phyloP scores from a whole-genome alignment of 306 rosid genomes.

The Dalbergia oliveri region DNA sequence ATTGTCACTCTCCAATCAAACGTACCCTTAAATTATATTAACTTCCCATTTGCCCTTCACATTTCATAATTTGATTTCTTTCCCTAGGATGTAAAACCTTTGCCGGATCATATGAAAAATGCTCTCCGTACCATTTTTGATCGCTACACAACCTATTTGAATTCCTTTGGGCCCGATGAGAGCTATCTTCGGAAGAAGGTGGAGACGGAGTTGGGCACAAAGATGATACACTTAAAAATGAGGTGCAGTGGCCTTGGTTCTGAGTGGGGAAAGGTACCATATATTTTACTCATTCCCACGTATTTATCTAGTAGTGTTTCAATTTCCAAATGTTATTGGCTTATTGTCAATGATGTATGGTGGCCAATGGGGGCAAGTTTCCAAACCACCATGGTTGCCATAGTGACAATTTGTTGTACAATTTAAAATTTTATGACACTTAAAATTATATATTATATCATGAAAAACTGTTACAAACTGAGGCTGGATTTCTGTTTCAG shows the following conservation, averaged over 20 bases:
- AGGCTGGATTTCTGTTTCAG: constrained; percentile 56
- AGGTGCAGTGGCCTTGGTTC: constrained; percentile 84
- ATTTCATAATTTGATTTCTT: constrained; percentile 42
- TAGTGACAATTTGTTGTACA: neutral
- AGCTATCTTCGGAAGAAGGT: constrained; percentile 88
- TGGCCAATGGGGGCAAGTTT: constrained; percentile 3
- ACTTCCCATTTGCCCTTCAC: constrained; percentile 1
- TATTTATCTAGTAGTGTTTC: constrained; percentile 24
- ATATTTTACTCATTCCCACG: constrained; percentile 22
- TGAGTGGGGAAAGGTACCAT: constrained; percentile 93
- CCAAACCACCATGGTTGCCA: constrained; percentile 22
- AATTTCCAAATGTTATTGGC: constrained; percentile 20
- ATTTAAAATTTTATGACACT: neutral
- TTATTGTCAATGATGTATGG: constrained; percentile 23
- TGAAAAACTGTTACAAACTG: neutral
- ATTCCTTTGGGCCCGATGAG: constrained; percentile 87
- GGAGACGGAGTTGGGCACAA: constrained; percentile 87
- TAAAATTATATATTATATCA: too few species aligned
- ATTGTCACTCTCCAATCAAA: too few species aligned
- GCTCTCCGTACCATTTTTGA: constrained; percentile 66
- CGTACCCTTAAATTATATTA: neutral
- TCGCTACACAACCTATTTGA: constrained; percentile 84
- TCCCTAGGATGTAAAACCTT: constrained; percentile 70
- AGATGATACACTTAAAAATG: constrained; percentile 91
- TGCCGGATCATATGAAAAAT: constrained; percentile 64